Evolutionary conservation across 768 basidiomycete genomes (phyloP), one percentile per base, ranked within the genome.

Genomic region (Agrocybe chaxingu): DNA sequence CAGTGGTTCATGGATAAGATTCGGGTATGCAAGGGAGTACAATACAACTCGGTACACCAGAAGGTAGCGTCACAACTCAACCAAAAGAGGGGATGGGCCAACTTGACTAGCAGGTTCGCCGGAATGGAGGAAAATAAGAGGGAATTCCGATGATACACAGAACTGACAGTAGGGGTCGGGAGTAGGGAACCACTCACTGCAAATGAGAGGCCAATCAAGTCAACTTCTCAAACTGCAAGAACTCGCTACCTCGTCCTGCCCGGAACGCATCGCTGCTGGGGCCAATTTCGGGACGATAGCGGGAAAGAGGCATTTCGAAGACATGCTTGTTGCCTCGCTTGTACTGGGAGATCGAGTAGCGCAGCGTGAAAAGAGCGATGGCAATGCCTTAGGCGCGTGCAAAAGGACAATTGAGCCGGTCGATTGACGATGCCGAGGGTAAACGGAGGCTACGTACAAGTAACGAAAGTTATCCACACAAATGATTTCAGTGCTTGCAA

Each of bases 381-480:
- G 68, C 58, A 54, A 78, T 65, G 58, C 79, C 80, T 82, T 34
- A 16, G 18, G 46, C 9, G 42, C 47, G 34, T 30, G 44, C 7
- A 31, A 18, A 11, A 3, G 31, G 31, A 11, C 31, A 18, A 47
- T 35, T 41, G 29, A 45, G 32, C 11, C 29, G 32, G 5, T 24
- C 12, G 42, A 31, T 38, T 38, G 46, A 32, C 37, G n/a, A 19
- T 31, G 38, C 7, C 37, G 35, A 30, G 33, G 42, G 7, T 16
- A 6, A 30, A 13, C 13, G 31, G 36, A 39, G 8, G 8, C 3
- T 33, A 73, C 80, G 35, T 52, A 82, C 81, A 67, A 4, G 76
- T 62, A 24, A 78, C 37, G 67, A 80, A 82, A 61, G 79, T 75
- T 39, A 82, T 65, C 82, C 82, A 85, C 34, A 82, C 74, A 56